Base-by-base conservation (phyloP, 768 basidiomycete genomes). In the Boletus rufocinnamomeus region DNA sequence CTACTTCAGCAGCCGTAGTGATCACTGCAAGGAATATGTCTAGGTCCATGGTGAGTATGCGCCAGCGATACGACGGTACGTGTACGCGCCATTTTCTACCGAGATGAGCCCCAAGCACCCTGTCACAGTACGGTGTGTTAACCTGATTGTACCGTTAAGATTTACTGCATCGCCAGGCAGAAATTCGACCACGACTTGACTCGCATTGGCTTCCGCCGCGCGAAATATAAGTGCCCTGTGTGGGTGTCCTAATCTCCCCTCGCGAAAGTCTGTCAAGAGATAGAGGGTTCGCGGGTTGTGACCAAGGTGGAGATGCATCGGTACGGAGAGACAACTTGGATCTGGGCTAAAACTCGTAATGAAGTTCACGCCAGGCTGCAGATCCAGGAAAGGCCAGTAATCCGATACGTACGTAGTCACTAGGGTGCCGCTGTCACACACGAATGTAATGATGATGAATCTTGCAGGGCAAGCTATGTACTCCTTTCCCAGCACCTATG, bases 11-110 rank as follows among this genome's bases (percentile, higher is more conserved):
- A 4, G 91, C 84, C 44, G 87, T 82, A 7, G 87, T 87, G 53
- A 96, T 80, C 43, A 95, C 79, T 19, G 91, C 88, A 28, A 97
- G 82, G 75, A 97, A 98, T 52, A 93, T 82, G 64, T 95, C 93
- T 93, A 43, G 37, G 40, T 35, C 8, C 6, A 52, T 19, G 17
- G 40, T 65, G 41, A 68, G 60, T 56, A 52, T 30, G 32, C 9
- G 28, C 35, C 14, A 30, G 45, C 14, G 30, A 50, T 56, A 45
- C 16, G 49, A 51, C n/a, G 52, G 52, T 55, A 27, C 6, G 27
- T 46, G 30, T 49, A 61, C 83, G 64, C 59, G 85, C 89, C 88
- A 66, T 84, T 84, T 35, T 87, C 85, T 21, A 93, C 77, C 14
- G 83, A 84, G 47, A 93, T 88, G 54, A 93, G 76, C 6, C 95